Evolutionary conservation across 352 stramenopile species (phyloP), one percentile per base, ranked within the genome.

Genomic region (Pythium chondricola): DNA sequence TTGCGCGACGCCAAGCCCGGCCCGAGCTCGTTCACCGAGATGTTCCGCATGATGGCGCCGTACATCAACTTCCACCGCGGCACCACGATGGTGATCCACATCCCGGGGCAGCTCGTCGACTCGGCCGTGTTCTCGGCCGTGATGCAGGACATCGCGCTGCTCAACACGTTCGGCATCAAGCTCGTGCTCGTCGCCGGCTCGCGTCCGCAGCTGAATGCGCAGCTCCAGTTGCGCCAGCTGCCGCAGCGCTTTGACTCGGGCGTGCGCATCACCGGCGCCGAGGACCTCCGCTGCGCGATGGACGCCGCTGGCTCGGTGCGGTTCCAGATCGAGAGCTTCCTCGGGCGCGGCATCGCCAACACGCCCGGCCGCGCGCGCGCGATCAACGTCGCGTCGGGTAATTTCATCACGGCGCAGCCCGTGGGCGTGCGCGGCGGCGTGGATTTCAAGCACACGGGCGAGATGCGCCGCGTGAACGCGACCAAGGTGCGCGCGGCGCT

Each of bases 1-100:
- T 37, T 63, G 3, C 39, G 58, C 8, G 58, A 62, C 9, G 45
- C 48, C 29, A 58, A 46, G 18, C 65, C 66, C 2, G 52, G 55
- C 2, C 71, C 77, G 11, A 84, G 76, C 38, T 86, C 79, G 33
- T 93, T 93, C 56, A 92, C 76, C 0, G 67, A 86, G 52, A 93
- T 98, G 88, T 98, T 98, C 68, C 89, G 94, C 40, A 87, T 88
- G 50, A 97, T 96, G 64, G 97, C 95, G 36, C 96, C 95, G 9
- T 99, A 99, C 67, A 98, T 99, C 61, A 97, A 97, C 49, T 95
- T 97, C 54, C 96, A 99, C 69, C 83, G 95, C 5, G 89, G 88
- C 49, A 89, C 90, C 6, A 93, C 85, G 4, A 97, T 97, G 66
- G 94, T 98, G 43, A 95, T 98, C 59, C 96, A 99, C 58, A 84